Evolutionary conservation across 345 rosid genomes (phyloP), one percentile per base, ranked within the genome.

Genomic region (Gynandropsis gynandra): DNA sequence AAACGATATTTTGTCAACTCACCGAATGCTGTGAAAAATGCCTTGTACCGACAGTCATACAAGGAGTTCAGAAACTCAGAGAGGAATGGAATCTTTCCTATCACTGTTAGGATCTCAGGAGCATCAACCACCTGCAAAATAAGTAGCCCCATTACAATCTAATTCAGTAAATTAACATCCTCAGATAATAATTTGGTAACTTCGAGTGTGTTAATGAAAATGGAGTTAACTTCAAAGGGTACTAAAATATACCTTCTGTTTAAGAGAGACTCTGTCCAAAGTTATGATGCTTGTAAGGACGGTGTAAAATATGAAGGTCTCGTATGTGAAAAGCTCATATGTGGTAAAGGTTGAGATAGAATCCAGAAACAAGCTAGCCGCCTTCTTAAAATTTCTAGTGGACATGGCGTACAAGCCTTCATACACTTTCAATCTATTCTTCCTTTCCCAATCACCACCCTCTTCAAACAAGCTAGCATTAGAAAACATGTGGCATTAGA

Each of bases 381-480:
- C 97, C 83, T 77, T 83, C 77, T 74, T 85, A 64, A 93, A 93
- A 57, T 83, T 81, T 47, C 92, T 73, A 42, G 96, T 81, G 36
- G 87, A 79, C 97, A 93, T 78, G 85, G 87, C 85, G 47, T 74
- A 80, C 71, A 93, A 56, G 68, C 99, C 99, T 74, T 88, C 97
- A 11, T 93, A 93, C 50, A 88, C 99, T 79, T 93, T 93, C 62
- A 93, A 73, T 34, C 96, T 76, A 61, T 93, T 93, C 80, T 93
- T 93, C 80, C 87, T 83, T 69, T 93, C 99, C 99, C 99, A 93
- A 52, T 93, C 99, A 71, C 97, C 99, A 68, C 99, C 99, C 73
- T 83, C 99, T 71, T 93, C 99, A 75, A 93, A 93, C 78, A 93
- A 80, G 61, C 99, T 93, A 72, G 31, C 64, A 64, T 33, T 42